Evolutionary conservation across 768 basidiomycete genomes (phyloP), one percentile per base, ranked within the genome.

Genomic region (Lactarius trivialis): DNA sequence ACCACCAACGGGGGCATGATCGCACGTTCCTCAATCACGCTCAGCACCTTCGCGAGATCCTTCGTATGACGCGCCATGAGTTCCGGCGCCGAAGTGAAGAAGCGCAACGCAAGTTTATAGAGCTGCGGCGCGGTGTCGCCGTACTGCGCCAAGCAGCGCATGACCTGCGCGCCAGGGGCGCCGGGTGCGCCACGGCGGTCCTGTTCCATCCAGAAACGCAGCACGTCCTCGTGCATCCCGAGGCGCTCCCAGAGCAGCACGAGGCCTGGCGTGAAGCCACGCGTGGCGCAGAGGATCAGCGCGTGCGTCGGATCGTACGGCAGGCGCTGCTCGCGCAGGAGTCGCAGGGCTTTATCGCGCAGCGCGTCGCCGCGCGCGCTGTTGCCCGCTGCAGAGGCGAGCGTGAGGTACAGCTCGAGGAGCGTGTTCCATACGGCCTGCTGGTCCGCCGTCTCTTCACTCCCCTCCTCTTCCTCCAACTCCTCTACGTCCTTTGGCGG

Each of bases 171-270:
- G 8, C 68, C 74, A n/a, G n/a, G n/a, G 1, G 81, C 79, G 19
- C 80, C 79, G 7, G 71, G 64, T 3, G 63, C 59, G 14, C 74
- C 79, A 39, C 77, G 68, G 17, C 67, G 65, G 61, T 88, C 79
- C 63, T 80, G 80, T 61, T 91, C 89, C 82, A 96, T 95, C 88
- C 89, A 94, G 76, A 91, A 97, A 26, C 94, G 82, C 33, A 98
- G 71, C 52, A 98, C 86, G 67, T 97, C 95, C 69, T 98, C 96
- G 71, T 93, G 91, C 96, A 97, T 95, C 7, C 90, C 93, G 76
- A 94, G 78, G 64, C 82, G 85, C 75, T 97, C 97, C 91, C 94
- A 98, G 2, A 98, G 79, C 5, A 91, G 75, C 3, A 98, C 89
- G 12, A 96, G 81, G 1, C 97, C 97, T 0, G 83, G 82, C 0